phyloP scores from a whole-genome alignment of 1,139 yeast species.

The Blastobotrys arbuscula region DNA sequence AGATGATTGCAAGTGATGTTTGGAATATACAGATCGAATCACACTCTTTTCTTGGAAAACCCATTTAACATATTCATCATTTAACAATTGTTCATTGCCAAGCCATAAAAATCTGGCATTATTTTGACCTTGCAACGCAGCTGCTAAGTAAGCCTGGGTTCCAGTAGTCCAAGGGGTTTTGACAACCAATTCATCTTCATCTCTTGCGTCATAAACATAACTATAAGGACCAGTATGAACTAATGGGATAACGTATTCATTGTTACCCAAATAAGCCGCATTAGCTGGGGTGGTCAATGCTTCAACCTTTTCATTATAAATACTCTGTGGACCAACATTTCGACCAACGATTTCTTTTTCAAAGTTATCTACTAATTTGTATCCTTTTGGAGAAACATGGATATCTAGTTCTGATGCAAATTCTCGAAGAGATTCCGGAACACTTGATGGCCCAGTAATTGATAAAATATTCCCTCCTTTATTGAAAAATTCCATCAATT shows the following conservation, averaged over 20 bases:
- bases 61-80: conserved; percentile 61
- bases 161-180: conserved; percentile 69
- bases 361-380: conserved; percentile 64
- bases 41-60: conserved; percentile 64
- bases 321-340: conserved; percentile 4
- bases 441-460: conserved; percentile 50
- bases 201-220: conserved; percentile 46
- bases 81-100: conserved; percentile 57
- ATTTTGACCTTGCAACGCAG: conserved; percentile 74
- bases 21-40: conserved; percentile 49
- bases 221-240: conserved; percentile 65
- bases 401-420: conserved; percentile 80
- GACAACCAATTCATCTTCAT: conserved; percentile 38
- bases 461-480: conserved; percentile 72
- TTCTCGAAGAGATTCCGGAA: conserved; percentile 62
- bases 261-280: conserved; percentile 53
- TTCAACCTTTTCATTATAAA: not conserved
- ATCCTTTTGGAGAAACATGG: conserved; percentile 74
- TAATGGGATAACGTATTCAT: conserved; percentile 63
- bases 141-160: conserved; percentile 67
- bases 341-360: conserved; percentile 23
- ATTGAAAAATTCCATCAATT: conserved; percentile 50
- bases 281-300: conserved; percentile 34
- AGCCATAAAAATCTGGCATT: conserved; percentile 81
- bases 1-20: conserved; percentile 33